These are phyloP conservation scores for Fomitopsis pinicola DNA, from an alignment of 1,284 basidiomycete species.

Conservation along the genomic window DNA sequence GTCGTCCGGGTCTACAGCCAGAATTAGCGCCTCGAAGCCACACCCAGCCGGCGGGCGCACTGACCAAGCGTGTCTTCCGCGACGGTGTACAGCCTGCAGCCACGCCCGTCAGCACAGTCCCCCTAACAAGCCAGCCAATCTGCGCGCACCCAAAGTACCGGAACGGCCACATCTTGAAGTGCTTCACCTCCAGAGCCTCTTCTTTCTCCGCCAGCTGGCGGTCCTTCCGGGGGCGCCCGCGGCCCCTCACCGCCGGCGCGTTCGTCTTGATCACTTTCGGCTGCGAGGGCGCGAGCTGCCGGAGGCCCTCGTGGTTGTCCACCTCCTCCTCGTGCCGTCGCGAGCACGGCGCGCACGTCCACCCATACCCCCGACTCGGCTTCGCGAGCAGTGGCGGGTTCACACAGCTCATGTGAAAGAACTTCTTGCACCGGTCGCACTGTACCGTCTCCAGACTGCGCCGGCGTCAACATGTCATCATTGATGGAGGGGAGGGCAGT, in stretches of 20 bases:
- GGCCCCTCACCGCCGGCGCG: constrained; percentile 58
- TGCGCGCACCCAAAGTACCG: constrained; percentile 87
- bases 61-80: constrained; percentile 88
- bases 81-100: constrained; percentile 75
- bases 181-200: constrained; percentile 71
- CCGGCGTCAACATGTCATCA: constrained; percentile 1
- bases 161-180: constrained; percentile 95
- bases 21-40: constrained; percentile 16
- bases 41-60: constrained; percentile 16
- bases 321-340: constrained; percentile 86
- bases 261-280: constrained; percentile 58
- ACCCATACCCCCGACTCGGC: constrained; percentile 95
- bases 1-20: constrained; percentile 78
- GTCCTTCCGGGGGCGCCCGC: constrained; percentile 73
- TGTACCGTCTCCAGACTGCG: constrained; percentile 83
- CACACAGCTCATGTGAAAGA: constrained; percentile 95
- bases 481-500: constrained; percentile 4
- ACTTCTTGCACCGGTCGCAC: constrained; percentile 92
- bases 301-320: constrained; percentile 55
- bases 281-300: constrained; percentile 44
- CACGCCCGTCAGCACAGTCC: constrained; percentile 5
- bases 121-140: background rate
- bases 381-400: constrained; percentile 93
- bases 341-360: constrained; percentile 95
- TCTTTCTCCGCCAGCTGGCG: constrained; percentile 63